Evolutionary conservation across 1,284 basidiomycete species (phyloP), one percentile per base, ranked within the genome.

Genomic region (Ustilago trichophora): DNA sequence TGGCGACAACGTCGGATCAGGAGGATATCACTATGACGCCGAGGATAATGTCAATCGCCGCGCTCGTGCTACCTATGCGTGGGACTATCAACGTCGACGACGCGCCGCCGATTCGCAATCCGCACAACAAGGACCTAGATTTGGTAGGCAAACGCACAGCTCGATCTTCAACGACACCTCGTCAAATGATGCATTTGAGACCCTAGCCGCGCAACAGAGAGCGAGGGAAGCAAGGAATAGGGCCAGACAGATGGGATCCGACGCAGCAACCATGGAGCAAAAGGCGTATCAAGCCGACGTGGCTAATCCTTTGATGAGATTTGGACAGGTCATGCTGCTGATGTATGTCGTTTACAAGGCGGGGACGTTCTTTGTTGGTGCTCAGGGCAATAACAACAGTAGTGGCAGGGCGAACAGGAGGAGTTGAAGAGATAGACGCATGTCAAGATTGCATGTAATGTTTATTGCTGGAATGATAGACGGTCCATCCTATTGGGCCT

Each of bases 21-120:
- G 27, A 29, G 27, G 42, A 6, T 71, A 68, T 35, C 21, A 42
- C 6, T 73, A 72, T 49, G 56, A 67, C 40, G 36, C 58, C n/a
- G 45, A 53, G 6, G 62, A 67, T 21, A 78, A 78, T 35, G 41
- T 55, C 4, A 49, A 62, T 7, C 56, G 76, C 0, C 66, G 78
- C 1, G 74, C 75, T 2, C 44, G 75, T 0, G 78, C 78, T 0
- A 67, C 73, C 5, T 80, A 80, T 36, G 79, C 79, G 2, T 81
- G 79, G 79, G 76, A 76, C 18, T 77, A 80, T 53, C 73, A 74
- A 32, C 50, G 65, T 6, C 43, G 76, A 5, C 53, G 57, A 1
- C 44, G 45, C n/a, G 38, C 47, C 6, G 37, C 38, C 10, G 38
- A 50, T 34, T 38, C 46, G 6, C 42, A 44, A 34, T 21, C 29